Evolutionary conservation across 768 basidiomycete species (phyloP).

Genomic region (Leccinum broughii): DNA sequence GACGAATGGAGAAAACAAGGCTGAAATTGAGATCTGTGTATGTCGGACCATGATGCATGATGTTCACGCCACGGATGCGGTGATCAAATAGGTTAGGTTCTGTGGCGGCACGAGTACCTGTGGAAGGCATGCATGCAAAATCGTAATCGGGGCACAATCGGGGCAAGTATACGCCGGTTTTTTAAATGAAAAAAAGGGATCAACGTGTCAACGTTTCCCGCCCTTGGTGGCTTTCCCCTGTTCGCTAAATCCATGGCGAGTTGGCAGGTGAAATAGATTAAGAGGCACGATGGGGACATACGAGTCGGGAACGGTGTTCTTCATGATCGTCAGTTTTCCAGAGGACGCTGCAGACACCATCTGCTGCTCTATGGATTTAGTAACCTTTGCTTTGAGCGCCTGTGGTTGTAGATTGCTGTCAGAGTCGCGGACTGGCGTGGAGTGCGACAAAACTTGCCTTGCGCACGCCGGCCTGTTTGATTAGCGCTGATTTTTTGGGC

Average conservation of each 20-base stretch:
- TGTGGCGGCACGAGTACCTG: conserved; percentile 8
- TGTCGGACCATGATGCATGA: not conserved
- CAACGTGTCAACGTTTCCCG: conserved; percentile 15
- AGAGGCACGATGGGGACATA: conserved; percentile 14
- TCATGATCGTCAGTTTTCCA: conserved; percentile 93
- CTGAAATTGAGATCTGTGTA: conserved; percentile 1
- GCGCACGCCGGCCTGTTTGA: conserved; percentile 77
- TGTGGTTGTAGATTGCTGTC: conserved; percentile 28
- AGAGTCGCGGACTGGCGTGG: not conserved
- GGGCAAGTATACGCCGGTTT: conserved; percentile 9
- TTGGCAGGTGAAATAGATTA: not conserved
- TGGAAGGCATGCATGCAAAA: conserved; percentile 2
- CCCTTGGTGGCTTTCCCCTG: conserved; percentile 17
- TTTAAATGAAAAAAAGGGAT: conserved; percentile 1
- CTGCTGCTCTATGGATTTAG: conserved; percentile 87
- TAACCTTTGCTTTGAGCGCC: conserved; percentile 89
- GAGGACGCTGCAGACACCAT: conserved; percentile 87
- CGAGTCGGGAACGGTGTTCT: conserved; percentile 46
- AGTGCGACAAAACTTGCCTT: conserved; percentile 47
- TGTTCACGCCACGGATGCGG: conserved; percentile 3
- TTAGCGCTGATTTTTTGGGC: conserved; percentile 74
- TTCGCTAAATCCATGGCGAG: conserved; percentile 20
- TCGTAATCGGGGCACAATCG: not conserved
- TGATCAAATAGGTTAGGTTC: not conserved
- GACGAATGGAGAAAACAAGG: not conserved